These are phyloP conservation scores for Cryptococcus maquisensis DNA, from an alignment of 1,284 basidiomycete genomes.

Conservation along the genomic window DNA sequence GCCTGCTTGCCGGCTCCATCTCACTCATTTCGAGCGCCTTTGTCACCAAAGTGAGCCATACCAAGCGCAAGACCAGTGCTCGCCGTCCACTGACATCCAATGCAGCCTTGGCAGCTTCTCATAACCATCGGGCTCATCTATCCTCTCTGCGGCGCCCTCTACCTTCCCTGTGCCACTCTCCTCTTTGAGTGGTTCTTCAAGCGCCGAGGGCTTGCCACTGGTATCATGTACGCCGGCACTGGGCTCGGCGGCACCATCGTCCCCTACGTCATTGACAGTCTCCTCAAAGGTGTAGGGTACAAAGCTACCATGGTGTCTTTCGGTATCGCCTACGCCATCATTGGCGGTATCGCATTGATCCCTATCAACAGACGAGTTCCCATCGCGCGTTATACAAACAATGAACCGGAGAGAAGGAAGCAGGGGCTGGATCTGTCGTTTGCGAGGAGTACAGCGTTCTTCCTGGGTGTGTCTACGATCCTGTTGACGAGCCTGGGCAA, in stretches of 20 bases:
- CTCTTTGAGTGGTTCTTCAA: conserved; percentile 47
- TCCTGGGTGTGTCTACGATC: conserved; percentile 34
- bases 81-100: background rate
- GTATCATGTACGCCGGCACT: conserved; percentile 45
- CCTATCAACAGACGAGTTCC: conserved; percentile 45
- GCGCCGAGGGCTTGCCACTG: conserved; percentile 42
- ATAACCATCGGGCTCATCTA: conserved; percentile 44
- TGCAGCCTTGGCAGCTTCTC: conserved; percentile 42
- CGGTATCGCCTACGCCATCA: conserved; percentile 31
- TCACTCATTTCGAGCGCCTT: conserved; percentile 37
- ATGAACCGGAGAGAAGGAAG: background rate
- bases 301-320: conserved; percentile 43
- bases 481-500: conserved; percentile 43
- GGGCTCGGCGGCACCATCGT: conserved; percentile 45
- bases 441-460: conserved; percentile 25
- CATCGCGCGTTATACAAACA: conserved; percentile 10
- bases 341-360: conserved; percentile 33
- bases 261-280: conserved; percentile 39
- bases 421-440: conserved; percentile 25
- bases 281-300: conserved; percentile 43
- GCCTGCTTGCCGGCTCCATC: conserved; percentile 24
- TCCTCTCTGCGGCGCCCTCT: conserved; percentile 38
- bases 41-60: conserved; percentile 24
- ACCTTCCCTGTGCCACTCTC: conserved; percentile 44
- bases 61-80: background rate